These are phyloP conservation scores for Corchorus capsularis DNA, from an alignment of 345 rosid genomes.

Conservation along the genomic window DNA sequence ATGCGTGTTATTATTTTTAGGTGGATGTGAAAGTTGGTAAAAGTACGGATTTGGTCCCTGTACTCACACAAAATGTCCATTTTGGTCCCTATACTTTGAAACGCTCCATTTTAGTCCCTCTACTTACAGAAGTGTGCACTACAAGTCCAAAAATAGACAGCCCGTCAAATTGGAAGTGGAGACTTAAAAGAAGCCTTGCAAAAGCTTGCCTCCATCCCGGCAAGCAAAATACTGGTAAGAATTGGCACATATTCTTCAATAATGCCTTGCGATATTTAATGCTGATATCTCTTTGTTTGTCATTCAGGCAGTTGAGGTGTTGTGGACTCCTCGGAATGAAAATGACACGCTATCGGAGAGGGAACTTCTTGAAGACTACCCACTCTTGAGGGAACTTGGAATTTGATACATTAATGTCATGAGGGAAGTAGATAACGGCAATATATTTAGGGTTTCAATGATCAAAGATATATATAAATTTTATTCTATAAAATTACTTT, in stretches of 20 bases:
- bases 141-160: too few relatives aligned
- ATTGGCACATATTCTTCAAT: background rate
- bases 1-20: slow-evolving; percentile 34
- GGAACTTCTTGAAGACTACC: slow-evolving; percentile 86
- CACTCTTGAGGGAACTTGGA: slow-evolving; percentile 90
- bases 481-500: too few relatives aligned
- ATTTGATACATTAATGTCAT: too few relatives aligned
- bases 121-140: too few relatives aligned
- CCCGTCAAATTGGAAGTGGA: slow-evolving; percentile 60
- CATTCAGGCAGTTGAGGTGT: slow-evolving; percentile 89
- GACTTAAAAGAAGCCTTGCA: slow-evolving; percentile 86
- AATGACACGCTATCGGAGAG: slow-evolving; percentile 70
- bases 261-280: background rate
- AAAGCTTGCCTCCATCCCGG: slow-evolving; percentile 75
- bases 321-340: slow-evolving; percentile 97
- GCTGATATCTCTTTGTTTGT: slow-evolving; percentile 21
- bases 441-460: too few relatives aligned
- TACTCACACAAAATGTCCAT: too few relatives aligned
- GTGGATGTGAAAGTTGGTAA: slow-evolving; percentile 81
- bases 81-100: too few relatives aligned
- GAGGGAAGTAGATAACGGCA: too few relatives aligned
- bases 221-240: slow-evolving; percentile 71
- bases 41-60: too few relatives aligned
- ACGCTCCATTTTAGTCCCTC: too few relatives aligned
- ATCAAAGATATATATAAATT: too few relatives aligned